Base-by-base conservation (phyloP, 257 asterid genomes). In the Echites panduratus region DNA sequence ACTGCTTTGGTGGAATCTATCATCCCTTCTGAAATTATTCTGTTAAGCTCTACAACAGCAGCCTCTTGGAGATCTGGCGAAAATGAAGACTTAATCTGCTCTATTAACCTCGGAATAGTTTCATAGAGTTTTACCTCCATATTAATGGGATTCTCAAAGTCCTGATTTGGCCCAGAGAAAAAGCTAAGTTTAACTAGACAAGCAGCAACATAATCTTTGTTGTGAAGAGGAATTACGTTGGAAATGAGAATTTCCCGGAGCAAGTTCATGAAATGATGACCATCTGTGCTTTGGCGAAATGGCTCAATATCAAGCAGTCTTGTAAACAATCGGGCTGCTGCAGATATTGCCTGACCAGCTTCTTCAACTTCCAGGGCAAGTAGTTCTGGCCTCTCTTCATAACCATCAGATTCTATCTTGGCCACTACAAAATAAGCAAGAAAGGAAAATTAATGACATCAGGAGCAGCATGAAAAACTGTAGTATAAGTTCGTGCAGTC, bases 131-230 rank as follows among this genome's bases (percentile, higher is more conserved):
- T 84, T 70, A 92, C 92, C 54, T 92, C 98, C 56, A 76, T 29
- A 48, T 73, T 84, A n/a, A 90, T 78, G 13, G 87, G 83, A 73
- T 87, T 81, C 50, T 77, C 88, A 7, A 70, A 29, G 74, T 78
- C 85, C 7, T 66, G 70, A 70, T 72, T 66, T 13, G 72, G 80
- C 24, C 83, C 79, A 1, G 85, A 81, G 56, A 79, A 64, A 43
- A 86, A 78, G 82, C 81, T 69, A 64, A 92, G 92, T 76, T 88
- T 92, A 22, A 90, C 85, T 10, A 90, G 90, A 81, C 87, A 90
- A 73, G 98, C 93, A 56, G 96, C 98, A 13, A 92, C 89, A 89
- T 89, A 87, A 7, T 89, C 90, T 73, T 89, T 92, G 89, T 82
- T 40, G 40, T 75, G 80, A 14, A 92, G 89, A 58, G 92, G 89